Base-by-base conservation (phyloP, 139 green algal species). In the Zygnema circumcarinatum region DNA sequence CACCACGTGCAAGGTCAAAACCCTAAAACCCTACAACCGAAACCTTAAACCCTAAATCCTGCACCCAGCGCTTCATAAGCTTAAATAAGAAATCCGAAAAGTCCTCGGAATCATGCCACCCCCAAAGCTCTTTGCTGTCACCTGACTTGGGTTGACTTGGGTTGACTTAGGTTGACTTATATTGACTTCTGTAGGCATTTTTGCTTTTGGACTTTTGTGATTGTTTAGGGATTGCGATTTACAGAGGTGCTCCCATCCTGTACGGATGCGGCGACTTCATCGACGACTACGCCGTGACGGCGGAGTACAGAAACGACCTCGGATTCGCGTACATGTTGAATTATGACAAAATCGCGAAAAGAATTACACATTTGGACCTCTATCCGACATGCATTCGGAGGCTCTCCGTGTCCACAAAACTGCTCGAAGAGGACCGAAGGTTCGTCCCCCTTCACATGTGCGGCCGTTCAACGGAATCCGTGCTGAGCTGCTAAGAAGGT, bases 241-340 rank as follows among this genome's bases (percentile, higher is more conserved):
- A 92, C 36, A 67, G 74, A n/a, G 79, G 79, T n/a, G 73, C 78
- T 29, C 83, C 93, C 1, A 96, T 95, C 76, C 84, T 95, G 0
- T 95, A 95, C 47, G 81, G 93, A 11, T 93, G 90, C 74, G 92
- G 92, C 36, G 88, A 90, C 38, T 96, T 95, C 42, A 83, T 95
- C 20, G 93, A 95, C 47, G 93, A 95, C 40, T 95, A 95, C 53
- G 47, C 75, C 32, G 76, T 93, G 25, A 92, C 95, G 36, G 85
- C 91, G 20, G 38, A 80, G n/a, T 96, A 90, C 68, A 81, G 93
- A 33, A 95, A 96, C 74, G 91, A 96, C 74, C 72, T 95, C 25
- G 68, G 90, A 1, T 95, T 92, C 78, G 25, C 33, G 20, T 88
- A 62, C 38, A 21, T 88, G 1, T 3, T 88, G 2, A 2, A 86